Conservation (phyloP, 1,284 basidiomycete genomes). For the Ceratobasidium sp. region DNA sequence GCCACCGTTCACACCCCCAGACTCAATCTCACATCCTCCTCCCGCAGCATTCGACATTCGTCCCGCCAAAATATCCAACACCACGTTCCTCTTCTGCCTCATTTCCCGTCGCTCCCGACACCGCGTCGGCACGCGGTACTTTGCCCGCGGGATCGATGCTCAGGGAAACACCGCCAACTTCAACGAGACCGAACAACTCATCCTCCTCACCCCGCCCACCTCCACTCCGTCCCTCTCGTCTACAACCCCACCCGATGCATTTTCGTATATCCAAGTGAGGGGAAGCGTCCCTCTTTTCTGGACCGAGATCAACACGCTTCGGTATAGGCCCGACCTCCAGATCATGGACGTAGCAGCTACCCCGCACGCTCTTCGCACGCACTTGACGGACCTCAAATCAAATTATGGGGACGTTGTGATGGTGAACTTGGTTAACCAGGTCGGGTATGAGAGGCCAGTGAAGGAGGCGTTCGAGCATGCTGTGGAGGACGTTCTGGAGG, state of each 20-base stretch:
- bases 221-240: slow-evolving; percentile 51
- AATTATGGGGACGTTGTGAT: slow-evolving; percentile 85
- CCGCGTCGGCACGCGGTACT: slow-evolving; percentile 97
- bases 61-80: slow-evolving; percentile 78
- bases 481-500: slow-evolving; percentile 57
- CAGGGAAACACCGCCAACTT: slow-evolving; percentile 89
- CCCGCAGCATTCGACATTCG: slow-evolving; percentile 86
- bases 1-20: neutral
- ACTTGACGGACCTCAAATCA: slow-evolving; percentile 58
- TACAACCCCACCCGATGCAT: slow-evolving; percentile 47
- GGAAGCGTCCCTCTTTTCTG: slow-evolving; percentile 96
- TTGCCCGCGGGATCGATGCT: slow-evolving; percentile 91
- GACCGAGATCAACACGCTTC: slow-evolving; percentile 96
- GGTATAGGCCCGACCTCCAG: slow-evolving; percentile 97
- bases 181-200: slow-evolving; percentile 93
- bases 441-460: slow-evolving; percentile 93
- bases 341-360: slow-evolving; percentile 93
- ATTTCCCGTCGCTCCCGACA: slow-evolving; percentile 89
- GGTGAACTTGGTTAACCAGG: slow-evolving; percentile 95
- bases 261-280: slow-evolving; percentile 90
- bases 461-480: slow-evolving; percentile 95
- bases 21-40: slow-evolving; percentile 17
- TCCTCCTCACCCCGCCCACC: slow-evolving; percentile 77
- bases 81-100: slow-evolving; percentile 85
- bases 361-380: slow-evolving; percentile 57